Base-by-base conservation (phyloP, 176 grass and related monocot genomes). In the Dactylis glomerata region DNA sequence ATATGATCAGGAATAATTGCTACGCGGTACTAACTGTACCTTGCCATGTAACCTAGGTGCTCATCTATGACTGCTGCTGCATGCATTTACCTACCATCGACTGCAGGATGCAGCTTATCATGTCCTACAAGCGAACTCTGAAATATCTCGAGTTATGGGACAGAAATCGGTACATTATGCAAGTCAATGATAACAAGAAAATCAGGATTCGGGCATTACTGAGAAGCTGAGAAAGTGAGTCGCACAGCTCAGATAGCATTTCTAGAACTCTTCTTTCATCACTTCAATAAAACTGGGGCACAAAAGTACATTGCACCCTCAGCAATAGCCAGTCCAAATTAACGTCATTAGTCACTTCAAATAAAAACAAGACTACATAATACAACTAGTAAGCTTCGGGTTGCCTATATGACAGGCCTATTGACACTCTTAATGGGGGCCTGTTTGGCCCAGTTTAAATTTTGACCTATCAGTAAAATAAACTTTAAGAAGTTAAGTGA, bases 61-160 rank as follows among this genome's bases (percentile, higher is more conserved):
- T 75, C 26, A 44, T 68, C 28, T 24, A 49, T 5, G 40, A 8
- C 19, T 34, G 61, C 22, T 63, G 38, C 13, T 79, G 14, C 20
- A 55, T 75, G 74, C 26, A 24, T 72, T 67, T 45, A 75, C 37
- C 58, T 55, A 23, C 2, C 24, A 52, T 46, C 26, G 59, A 20
- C 52, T 64, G 44, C 68, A 75, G 32, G 67, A 16, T 64, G 73
- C 42, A 86, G 67, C 41, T 80, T 41, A 86, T 16, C 1, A 1
- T 54, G 54, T 42, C 32, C 31, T 75, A 75, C 23, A 63, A 30
- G 23, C 24, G 3, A 55, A 73, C 27, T 12, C 4, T 17, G 3
- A 40, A 69, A 40, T 51, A n/a, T 86, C 52, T 80, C 50, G 3
- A 65, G 75, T 31, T 75, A 86, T 24, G 85, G 44, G 63, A 52